Evolutionary conservation across 495 filamentous ascomycete species (phyloP).

Genomic region (Parathielavia hyrcaniae): DNA sequence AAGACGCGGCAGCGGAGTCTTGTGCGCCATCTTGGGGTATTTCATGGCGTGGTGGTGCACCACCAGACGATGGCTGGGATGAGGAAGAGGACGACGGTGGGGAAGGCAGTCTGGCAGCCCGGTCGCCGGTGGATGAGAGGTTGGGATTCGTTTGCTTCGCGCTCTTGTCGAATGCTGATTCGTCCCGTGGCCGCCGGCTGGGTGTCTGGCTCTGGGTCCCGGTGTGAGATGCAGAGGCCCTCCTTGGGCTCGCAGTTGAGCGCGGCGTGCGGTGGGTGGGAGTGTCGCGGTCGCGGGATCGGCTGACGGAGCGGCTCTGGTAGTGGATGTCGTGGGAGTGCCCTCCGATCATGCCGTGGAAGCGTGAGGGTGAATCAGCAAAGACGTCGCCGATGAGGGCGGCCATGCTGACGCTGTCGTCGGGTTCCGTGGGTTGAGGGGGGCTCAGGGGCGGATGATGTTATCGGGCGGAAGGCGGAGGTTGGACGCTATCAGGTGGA

Average conservation of each 20-base stretch:
- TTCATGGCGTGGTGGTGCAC: constrained; percentile 37
- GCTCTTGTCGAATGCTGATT: constrained; percentile 7
- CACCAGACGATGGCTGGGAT: constrained; percentile 34
- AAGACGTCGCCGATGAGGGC: constrained; percentile 45
- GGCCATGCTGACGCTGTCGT: constrained; percentile 40
- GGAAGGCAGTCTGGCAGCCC: constrained; percentile 42
- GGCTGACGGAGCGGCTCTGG: constrained; percentile 36
- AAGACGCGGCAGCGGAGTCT: constrained; percentile 27
- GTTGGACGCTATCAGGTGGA: constrained; percentile 13
- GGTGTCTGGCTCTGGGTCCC: constrained; percentile 16
- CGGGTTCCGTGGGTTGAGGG: background rate
- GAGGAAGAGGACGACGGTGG: constrained; percentile 46
- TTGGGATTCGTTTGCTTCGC: constrained; percentile 16
- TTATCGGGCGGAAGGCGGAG: constrained; percentile 21
- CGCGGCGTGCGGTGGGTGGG: constrained; percentile 23
- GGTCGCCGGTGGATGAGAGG: constrained; percentile 27
- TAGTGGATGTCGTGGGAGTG: constrained; percentile 41
- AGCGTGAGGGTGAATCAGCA: constrained; percentile 40
- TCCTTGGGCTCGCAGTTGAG: constrained; percentile 28
- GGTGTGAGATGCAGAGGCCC: constrained; percentile 27
- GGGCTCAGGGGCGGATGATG: constrained; percentile 8
- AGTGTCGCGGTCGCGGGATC: constrained; percentile 37
- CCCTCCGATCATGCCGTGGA: constrained; percentile 42
- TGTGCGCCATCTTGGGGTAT: constrained; percentile 27
- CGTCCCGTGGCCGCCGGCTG: constrained; percentile 14